Base-by-base conservation (phyloP, 83 land plant genomes). In the Larix sibirica region DNA sequence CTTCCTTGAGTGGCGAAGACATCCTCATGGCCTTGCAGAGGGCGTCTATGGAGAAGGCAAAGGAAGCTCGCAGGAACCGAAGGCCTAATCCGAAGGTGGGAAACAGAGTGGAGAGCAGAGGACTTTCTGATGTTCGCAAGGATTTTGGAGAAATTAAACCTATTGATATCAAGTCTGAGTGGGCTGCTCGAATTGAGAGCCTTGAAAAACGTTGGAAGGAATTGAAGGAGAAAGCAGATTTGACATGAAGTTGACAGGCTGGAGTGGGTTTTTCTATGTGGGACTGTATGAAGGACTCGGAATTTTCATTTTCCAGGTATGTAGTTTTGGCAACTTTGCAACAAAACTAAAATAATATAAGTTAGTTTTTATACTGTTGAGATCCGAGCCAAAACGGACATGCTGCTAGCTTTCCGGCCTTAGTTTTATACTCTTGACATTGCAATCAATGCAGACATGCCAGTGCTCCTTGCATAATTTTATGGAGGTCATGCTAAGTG, bases 181-280 rank as follows among this genome's bases (percentile, higher is more conserved):
- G 74, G 74, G 44, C 44, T 70, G 74, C 23, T 70, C 44, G 74
- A 10, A 70, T 70, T 70, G 74, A 70, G 74, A 70, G 74, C 74
- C 74, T 70, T 70, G 74, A 70, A 36, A 38, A 70, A 18, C 44
- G 47, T 70, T 70, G 38, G 74, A 33, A 70, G 47, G 47, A 38
- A 70, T 38, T 70, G 74, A 70, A 70, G 47, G 47, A 70, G 38
- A 70, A 20, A 4, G 47, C 74, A 36, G 74, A 70, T 17, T 5
- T 70, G 1, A 16, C 74, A 38, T 70, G 74, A 70, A 70, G 38
- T 70, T 70, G 36, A 0, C 4, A 28, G 4, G 36, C 23, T 12
- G 3, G 16, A 31, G 14, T 40, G 70, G 36, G 3, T 28, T 67
- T 67, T 67, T 13, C 38, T 36, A 67, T 40, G 44, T 40, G 44